Base-by-base conservation (phyloP, 805 yeast genomes). In the Nadsonia fulvescens region DNA sequence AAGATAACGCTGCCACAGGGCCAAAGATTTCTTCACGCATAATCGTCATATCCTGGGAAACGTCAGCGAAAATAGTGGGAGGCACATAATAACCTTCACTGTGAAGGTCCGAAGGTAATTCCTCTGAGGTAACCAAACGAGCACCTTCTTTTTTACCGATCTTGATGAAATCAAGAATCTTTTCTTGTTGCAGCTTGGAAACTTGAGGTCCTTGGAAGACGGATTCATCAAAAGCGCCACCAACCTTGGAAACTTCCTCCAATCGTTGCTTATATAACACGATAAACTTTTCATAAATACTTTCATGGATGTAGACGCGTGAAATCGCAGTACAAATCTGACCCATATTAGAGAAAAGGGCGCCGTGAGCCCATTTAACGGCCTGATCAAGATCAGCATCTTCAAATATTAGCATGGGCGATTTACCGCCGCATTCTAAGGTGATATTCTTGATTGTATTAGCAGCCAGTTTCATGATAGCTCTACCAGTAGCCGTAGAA, bases 311-410 rank as follows among this genome's bases (percentile, higher is more conserved):
- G 49, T 78, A 77, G 34, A 83, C 57, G 56, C 96, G 70, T 22
- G 95, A 82, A 38, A 92, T 89, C 14, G 94, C 94, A 43, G 83
- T 75, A 56, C 96, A 83, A 27, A 83, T 92, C 59, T 83, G 93
- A 55, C 96, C 96, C 45, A 86, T 70, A 61, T 86, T 86, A 64
- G 65, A 79, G 63, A 76, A 78, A 44, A 82, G 78, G 50, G 93
- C 94, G 28, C 63, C 48, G 24, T 77, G 61, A 36, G 79, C 70
- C 58, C 68, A 63, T 36, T 71, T 61, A 24, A 79, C 73, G 28
- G 95, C 79, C 42, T 60, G 59, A 23, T 74, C 73, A 29, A 83
- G 45, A 49, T 83, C 70, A 24, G 91, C 89, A 45, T 83, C 95
- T 41, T 72, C 71, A 48, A 76, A 79, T 23, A 83, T 74, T 40